Evolutionary conservation across 805 yeast genomes (phyloP).

Genomic region (Yamadazyma paraphyllophila): DNA sequence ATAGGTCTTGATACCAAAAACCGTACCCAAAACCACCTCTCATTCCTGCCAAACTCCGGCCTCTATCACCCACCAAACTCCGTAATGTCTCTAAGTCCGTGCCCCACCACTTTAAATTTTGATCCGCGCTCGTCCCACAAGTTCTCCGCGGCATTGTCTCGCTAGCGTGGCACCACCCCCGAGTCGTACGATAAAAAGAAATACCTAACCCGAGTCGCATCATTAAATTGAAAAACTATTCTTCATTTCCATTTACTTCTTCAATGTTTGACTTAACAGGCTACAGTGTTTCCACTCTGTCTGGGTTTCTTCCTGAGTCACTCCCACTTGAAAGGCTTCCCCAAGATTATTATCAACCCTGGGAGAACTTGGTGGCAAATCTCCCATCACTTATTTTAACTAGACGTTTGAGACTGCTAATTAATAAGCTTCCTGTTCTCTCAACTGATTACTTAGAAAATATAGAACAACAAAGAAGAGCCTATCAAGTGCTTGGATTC

Average conservation of each 20-base stretch:
- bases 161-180: background rate
- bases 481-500: conserved; percentile 76
- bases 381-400: conserved; percentile 76
- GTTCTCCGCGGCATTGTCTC: background rate
- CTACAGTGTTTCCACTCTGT: conserved; percentile 64
- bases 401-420: conserved; percentile 53
- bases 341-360: conserved; percentile 60
- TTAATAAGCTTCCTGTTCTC: conserved; percentile 65
- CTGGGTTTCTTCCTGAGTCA: conserved; percentile 78
- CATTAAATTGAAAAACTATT: conserved; percentile 3
- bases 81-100: background rate
- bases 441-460: conserved; percentile 43
- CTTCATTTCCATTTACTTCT: background rate
- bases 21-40: too few relatives aligned
- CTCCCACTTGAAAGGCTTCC: conserved; percentile 63
- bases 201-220: background rate
- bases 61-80: background rate
- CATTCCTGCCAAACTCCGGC: too few relatives aligned
- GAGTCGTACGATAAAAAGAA: background rate
- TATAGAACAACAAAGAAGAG: conserved; percentile 65
- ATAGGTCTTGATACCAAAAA: background rate
- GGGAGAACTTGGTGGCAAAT: conserved; percentile 70
- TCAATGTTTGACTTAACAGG: conserved; percentile 41
- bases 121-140: background rate
- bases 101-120: background rate